Conservation (phyloP, 2,329 filamentous ascomycete species). For the Geosmithia morbida region DNA sequence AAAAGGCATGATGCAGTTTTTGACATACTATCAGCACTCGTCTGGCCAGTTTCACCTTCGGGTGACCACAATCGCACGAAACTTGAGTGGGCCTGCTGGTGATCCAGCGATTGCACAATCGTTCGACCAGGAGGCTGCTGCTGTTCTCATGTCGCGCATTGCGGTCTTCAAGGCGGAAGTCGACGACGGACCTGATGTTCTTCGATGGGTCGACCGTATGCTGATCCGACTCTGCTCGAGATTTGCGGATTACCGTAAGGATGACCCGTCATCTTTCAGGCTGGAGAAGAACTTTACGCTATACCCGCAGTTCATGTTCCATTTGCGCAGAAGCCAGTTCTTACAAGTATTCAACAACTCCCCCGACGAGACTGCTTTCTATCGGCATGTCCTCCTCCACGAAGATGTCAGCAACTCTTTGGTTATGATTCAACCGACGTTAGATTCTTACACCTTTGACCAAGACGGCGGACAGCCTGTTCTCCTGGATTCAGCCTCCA, state of each 20-base stretch:
- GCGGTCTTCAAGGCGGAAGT: constrained; percentile 98
- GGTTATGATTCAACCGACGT: constrained; percentile 96
- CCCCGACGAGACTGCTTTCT: constrained; percentile 97
- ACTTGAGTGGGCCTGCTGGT: constrained; percentile 82
- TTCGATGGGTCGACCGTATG: constrained; percentile 98
- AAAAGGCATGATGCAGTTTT: constrained; percentile 93
- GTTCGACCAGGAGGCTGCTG: constrained; percentile 95
- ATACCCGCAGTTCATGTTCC: constrained; percentile 99
- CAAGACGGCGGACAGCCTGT: constrained; percentile 87
- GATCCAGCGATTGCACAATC: constrained; percentile 93
- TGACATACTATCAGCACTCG: constrained; percentile 97
- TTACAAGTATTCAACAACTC: constrained; percentile 99
- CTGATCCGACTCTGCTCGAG: constrained; percentile 90
- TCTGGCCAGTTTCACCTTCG: constrained; percentile 92
- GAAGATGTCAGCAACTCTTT: constrained; percentile 95
- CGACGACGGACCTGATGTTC: constrained; percentile 93
- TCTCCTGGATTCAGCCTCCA: constrained; percentile 90
- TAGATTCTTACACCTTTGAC: constrained; percentile 95
- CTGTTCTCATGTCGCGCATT: constrained; percentile 97
- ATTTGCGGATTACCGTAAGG: constrained; percentile 96
- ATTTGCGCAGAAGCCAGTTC: constrained; percentile 91
- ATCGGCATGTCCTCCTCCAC: constrained; percentile 90
- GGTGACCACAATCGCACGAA: constrained; percentile 85
- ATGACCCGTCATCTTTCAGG: constrained; percentile 92
- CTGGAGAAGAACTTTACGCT: constrained; percentile 98